Conservation (phyloP, 352 stramenopile genomes). For the Phytophthora meadii region DNA sequence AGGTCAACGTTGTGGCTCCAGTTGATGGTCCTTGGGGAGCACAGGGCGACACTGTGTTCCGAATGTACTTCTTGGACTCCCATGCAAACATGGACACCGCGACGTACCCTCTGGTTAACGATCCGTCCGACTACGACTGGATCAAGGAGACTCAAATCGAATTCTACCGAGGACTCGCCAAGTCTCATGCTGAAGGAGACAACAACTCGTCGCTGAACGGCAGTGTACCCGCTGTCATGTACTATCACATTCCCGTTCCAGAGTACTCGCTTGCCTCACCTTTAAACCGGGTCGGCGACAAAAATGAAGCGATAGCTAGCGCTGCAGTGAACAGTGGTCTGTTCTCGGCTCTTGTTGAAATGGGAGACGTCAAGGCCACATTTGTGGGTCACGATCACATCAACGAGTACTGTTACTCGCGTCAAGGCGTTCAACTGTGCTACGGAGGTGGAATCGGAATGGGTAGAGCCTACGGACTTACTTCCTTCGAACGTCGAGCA, state of each 20-base stretch:
- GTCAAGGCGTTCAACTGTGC: slow-evolving; percentile 57
- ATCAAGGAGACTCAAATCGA: slow-evolving; percentile 56
- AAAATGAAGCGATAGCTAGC: slow-evolving; percentile 38
- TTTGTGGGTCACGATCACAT: slow-evolving; percentile 72
- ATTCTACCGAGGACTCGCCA: slow-evolving; percentile 47
- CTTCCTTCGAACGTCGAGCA: slow-evolving; percentile 39
- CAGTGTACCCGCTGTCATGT: slow-evolving; percentile 55
- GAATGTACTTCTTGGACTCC: slow-evolving; percentile 82
- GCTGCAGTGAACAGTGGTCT: slow-evolving; percentile 41
- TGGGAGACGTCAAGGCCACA: slow-evolving; percentile 63
- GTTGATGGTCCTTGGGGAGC: slow-evolving; percentile 44
- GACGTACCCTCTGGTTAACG: slow-evolving; percentile 36
- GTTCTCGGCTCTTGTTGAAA: slow-evolving; percentile 51
- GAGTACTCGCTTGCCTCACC: slow-evolving; percentile 49
- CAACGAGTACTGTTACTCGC: slow-evolving; percentile 66
- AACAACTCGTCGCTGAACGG: slow-evolving; percentile 17
- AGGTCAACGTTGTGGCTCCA: slow-evolving; percentile 57
- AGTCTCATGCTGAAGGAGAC: slow-evolving; percentile 20
- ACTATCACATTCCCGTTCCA: slow-evolving; percentile 68
- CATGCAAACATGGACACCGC: slow-evolving; percentile 38
- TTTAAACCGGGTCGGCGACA: slow-evolving; percentile 28
- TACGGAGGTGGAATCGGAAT: slow-evolving; percentile 63
- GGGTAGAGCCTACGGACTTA: slow-evolving; percentile 40
- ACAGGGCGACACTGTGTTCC: slow-evolving; percentile 45
- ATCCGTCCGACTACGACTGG: slow-evolving; percentile 47